Evolutionary conservation across 108 stramenopile genomes (phyloP), one percentile per base, ranked within the genome.

Genomic region (Nannochloropsis oceanica): DNA sequence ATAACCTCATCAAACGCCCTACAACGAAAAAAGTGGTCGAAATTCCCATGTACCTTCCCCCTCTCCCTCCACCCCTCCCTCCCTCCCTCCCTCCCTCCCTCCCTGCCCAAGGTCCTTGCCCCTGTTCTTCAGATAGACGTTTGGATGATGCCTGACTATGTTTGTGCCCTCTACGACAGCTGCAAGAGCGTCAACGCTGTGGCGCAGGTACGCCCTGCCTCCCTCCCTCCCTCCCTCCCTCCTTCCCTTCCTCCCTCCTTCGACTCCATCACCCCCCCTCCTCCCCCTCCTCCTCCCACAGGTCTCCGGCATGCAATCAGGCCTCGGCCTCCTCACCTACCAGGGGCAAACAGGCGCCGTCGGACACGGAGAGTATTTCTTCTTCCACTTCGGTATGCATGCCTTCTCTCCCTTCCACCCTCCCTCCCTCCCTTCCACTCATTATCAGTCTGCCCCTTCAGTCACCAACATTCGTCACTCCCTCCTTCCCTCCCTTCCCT

Each of bases 341-440:
- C 86, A 87, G 80, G 44, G 83, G 86, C 86, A 87, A 80, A 87
- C 86, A 25, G 86, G 86, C 43, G 86, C 86, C 0, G 83, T 87
- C 43, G 86, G 86, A 24, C 86, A 87, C 26, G 86, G 86, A 13
- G 86, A 87, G 13, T 87, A 84, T 80, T 87, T 87, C 86, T 87
- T 83, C 43, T 42, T 80, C 27, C 80, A 83, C 1, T 87, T 87
- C 25, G 86, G 83, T 83, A 44, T 80, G 83, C 46, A 26, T 8
- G 46, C 46, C 13, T 14, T 14, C 12, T 13, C 12, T 14, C 12
- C 46, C 46, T 12, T 14, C 13, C 20, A 83, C 43, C 25, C 46
- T 84, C 0, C 7, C 25, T 14, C 11, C 27, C 14, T 0, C 5
- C 25, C 14, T 73, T 13, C 34, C 44, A 20, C n/a, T 12, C 43